Percentiles rank a stretch among this genome's conserved stretches.
phyloP scores from a whole-genome alignment of 2,329 filamentous ascomycete genomes.

The Talaromyces funiculosus region DNA sequence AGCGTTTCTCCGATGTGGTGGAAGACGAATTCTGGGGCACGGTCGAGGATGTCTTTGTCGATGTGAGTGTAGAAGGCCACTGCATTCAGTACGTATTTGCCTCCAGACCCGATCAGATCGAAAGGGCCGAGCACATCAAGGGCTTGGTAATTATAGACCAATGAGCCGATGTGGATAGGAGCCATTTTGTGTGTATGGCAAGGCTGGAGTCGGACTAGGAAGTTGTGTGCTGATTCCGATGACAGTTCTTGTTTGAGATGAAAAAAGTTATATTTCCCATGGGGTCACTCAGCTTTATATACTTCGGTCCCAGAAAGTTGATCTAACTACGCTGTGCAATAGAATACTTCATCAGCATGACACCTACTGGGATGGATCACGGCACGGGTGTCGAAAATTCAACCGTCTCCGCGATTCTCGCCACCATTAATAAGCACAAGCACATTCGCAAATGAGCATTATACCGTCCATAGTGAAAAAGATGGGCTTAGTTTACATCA shows the following conservation, averaged over 20 bases:
- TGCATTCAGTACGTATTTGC: slow-evolving; percentile 16
- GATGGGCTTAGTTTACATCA: background rate
- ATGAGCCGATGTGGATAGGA: slow-evolving; percentile 23
- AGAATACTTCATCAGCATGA: background rate
- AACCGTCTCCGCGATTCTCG: background rate
- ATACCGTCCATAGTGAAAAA: background rate
- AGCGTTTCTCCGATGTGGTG: slow-evolving; percentile 33
- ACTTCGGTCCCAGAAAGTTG: background rate
- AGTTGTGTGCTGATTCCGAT: background rate
- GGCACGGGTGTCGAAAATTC: background rate
- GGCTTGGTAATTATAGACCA: slow-evolving; percentile 29
- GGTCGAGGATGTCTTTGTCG: slow-evolving; percentile 17
- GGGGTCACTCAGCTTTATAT: background rate
- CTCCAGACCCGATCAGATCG: slow-evolving; percentile 27
- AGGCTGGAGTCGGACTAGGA: background rate
- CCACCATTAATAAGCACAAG: background rate
- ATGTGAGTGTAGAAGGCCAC: slow-evolving; percentile 17
- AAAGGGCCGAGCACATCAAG: slow-evolving; percentile 30
- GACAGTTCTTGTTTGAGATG: background rate
- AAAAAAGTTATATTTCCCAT: background rate
- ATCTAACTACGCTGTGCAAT: background rate
- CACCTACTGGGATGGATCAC: background rate
- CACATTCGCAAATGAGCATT: background rate
- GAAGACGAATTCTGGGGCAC: slow-evolving; percentile 28
- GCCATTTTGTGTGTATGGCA: slow-evolving; percentile 13